Conservation (phyloP, 1,139 yeast species). For the Scheffersomyces cryptocercus region DNA sequence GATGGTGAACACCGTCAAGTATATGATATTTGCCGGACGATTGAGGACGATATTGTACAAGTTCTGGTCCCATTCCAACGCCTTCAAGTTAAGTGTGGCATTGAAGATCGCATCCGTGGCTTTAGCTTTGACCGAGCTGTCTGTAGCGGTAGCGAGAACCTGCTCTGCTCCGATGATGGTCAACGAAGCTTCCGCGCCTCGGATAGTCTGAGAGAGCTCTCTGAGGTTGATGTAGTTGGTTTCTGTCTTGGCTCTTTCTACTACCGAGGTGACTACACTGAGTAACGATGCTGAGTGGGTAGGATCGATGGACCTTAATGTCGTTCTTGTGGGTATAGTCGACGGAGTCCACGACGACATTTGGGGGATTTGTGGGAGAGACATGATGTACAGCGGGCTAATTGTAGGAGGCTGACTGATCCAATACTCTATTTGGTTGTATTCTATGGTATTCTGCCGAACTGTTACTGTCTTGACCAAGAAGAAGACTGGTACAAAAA, state of each 20-base stretch:
- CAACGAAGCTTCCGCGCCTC: conserved; percentile 43
- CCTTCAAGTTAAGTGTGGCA: conserved; percentile 34
- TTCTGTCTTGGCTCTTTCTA: conserved; percentile 10
- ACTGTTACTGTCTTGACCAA: not conserved
- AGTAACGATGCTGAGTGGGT: conserved; percentile 20
- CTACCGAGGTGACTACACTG: conserved; percentile 17
- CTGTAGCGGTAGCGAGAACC: conserved; percentile 44
- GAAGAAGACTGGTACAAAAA: not conserved
- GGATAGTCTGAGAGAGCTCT: conserved; percentile 22
- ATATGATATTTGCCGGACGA: conserved; percentile 33
- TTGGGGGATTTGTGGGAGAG: conserved; percentile 1
- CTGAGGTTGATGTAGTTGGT: conserved; percentile 9
- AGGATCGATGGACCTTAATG: conserved; percentile 18
- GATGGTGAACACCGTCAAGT: conserved; percentile 25
- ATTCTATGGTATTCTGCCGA: not conserved
- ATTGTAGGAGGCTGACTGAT: not conserved
- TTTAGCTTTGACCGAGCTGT: conserved; percentile 19
- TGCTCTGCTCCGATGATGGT: conserved; percentile 34
- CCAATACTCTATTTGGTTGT: not conserved
- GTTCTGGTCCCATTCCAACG: conserved; percentile 28
- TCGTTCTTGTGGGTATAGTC: conserved; percentile 21
- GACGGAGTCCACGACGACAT: conserved; percentile 24
- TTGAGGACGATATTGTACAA: conserved; percentile 23
- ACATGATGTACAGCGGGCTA: not conserved
- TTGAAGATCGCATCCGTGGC: conserved; percentile 35